Base-by-base conservation (phyloP, 495 filamentous ascomycete genomes). In the Evernia prunastri region DNA sequence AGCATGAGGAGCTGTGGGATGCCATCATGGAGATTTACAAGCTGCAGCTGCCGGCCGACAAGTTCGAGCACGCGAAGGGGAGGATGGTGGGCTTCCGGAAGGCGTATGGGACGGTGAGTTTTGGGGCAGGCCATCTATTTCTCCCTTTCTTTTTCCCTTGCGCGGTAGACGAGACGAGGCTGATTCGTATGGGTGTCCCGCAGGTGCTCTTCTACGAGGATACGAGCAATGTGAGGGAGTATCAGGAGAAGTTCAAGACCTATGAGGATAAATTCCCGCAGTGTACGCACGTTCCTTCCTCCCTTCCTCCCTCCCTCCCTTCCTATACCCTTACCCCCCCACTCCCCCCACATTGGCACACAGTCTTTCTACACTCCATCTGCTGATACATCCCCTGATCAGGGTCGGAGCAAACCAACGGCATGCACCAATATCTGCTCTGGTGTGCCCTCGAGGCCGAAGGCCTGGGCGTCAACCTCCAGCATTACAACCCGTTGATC, bases 161-260 rank as follows among this genome's bases (percentile, higher is more conserved):
- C n/a, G 18, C 18, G 42, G 25, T 4, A 13, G 11, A 13, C 10
- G 9, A 61, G 2, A 51, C 18, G 8, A 27, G 4, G 7, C 39
- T 53, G 15, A 58, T 27, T 10, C 8, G 0, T 23, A n/a, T 9
- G 31, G 40, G 15, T 27, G 31, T 31, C 10, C 29, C 43, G 40
- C 66, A 82, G 78, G 65, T 81, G 45, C 78, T 84, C 61, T 84
- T 83, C 73, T 84, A 74, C 68, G 81, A 82, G 70, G 80, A 83
- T 64, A 76, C 75, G 12, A 66, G 72, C 20, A 73, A 74, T 45
- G 73, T 81, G 68, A 64, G 77, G 62, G 70, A 71, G 12, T 75
- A 77, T 59, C 66, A 73, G 61, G 78, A 80, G 66, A 80, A 80
- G 59, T 79, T 79, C 68, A 63, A 75, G 18, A 60, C 68, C 13